Evolutionary conservation across 495 filamentous ascomycete species (phyloP), one percentile per base, ranked within the genome.

Genomic region (Penicillium crystallinum): DNA sequence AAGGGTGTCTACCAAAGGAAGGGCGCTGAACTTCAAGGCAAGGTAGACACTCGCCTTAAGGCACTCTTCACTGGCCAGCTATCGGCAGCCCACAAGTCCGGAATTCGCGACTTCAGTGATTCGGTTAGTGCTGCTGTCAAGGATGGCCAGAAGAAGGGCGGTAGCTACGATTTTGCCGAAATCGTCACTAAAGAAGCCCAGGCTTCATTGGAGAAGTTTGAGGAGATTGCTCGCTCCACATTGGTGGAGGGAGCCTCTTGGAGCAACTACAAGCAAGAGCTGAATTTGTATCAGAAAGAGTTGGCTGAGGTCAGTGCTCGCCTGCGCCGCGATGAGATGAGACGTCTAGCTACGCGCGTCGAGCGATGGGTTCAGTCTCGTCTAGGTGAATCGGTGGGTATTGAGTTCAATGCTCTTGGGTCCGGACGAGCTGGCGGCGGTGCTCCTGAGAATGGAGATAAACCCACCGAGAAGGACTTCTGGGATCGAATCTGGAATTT

Each of bases 401-500:
- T 97, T 19, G 92, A 97, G 64, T 97, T 98, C 76, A 97, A 96
- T 64, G 89, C 87, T 46, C 81, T 98, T 23, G 91, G 91, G 1
- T 90, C 88, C 36, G 91, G 90, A 5, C 81, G 90, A 53, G 89
- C 80, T 45, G 91, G 90, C 4, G 77, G 81, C 30, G 88, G 86
- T 42, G 89, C 88, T 3, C 89, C 91, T 2, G 91, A 90, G 56
- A 70, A 77, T 8, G 88, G 86, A 11, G 86, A 89, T 29, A 85
- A 85, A 67, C 84, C 87, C 3, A 52, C 71, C 0, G 92, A 96
- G 68, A 90, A 85, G 54, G 86, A 89, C 36, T 84, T 98, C 17
- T 98, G 93, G 93, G 95, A 98, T 68, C 86, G 95, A 21, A 85
- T 97, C 53, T 98, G 93, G 93, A 83, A 75, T 35, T 78, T 88